phyloP scores from a whole-genome alignment of 78 protist genomes.

The Cavenderia fasciculata region DNA sequence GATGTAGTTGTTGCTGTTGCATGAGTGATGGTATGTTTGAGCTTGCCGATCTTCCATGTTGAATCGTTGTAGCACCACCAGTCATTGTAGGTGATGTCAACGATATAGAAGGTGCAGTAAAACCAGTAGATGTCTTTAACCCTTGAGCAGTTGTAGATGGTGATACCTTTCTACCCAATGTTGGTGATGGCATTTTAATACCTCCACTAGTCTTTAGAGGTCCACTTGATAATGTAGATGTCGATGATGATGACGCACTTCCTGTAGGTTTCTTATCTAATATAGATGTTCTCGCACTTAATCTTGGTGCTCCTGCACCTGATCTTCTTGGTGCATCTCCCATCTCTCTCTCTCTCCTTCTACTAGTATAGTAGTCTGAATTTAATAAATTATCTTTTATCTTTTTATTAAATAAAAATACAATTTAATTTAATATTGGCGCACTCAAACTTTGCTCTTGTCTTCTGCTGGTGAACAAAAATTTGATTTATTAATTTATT shows the following conservation, averaged over 20 bases:
- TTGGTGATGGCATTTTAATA: background rate
- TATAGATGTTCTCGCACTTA: slow-evolving; percentile 61
- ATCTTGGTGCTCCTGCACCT: slow-evolving; percentile 25
- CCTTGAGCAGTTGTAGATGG: too few species aligned
- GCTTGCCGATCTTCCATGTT: background rate
- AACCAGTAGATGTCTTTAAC: too few species aligned
- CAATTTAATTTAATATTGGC: too few species aligned
- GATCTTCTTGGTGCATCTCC: too few species aligned
- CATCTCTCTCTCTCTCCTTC: slow-evolving; percentile 1
- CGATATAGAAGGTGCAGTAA: too few species aligned
- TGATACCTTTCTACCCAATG: background rate
- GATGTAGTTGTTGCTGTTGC: background rate
- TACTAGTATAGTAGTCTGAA: too few species aligned
- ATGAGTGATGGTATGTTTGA: background rate
- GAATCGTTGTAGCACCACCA: background rate
- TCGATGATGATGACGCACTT: background rate
- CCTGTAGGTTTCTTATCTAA: slow-evolving; percentile 38
- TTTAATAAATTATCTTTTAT: too few species aligned
- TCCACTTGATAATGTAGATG: background rate
- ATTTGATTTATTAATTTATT: too few species aligned
- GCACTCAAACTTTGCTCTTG: too few species aligned
- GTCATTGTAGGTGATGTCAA: too few species aligned
- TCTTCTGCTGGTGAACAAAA: too few species aligned
- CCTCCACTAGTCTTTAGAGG: slow-evolving; percentile 17
- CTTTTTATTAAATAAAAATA: too few species aligned